Percentiles rank a stretch among this genome's conserved stretches.
These are phyloP conservation scores for Paramecium biaurelia DNA, from an alignment of 73 alveolate species.

Conservation along the genomic window DNA sequence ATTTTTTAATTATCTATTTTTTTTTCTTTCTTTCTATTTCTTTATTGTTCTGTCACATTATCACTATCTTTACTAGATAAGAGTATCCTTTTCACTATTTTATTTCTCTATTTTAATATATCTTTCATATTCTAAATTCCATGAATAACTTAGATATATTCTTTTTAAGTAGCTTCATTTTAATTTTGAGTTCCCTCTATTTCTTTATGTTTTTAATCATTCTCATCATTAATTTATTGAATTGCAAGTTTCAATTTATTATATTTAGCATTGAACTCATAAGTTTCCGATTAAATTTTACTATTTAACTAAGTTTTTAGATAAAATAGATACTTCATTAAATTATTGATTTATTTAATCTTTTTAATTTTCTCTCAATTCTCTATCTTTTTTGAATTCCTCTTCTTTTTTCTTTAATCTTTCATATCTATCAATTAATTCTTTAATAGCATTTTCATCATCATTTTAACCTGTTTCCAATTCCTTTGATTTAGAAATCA, in stretches of 20 bases:
- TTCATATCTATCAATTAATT: slow-evolving; percentile 20
- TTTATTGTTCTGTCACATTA: neutral
- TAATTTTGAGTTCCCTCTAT: neutral
- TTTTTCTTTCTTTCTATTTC: neutral
- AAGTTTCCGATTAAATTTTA: neutral
- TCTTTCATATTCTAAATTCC: slow-evolving; percentile 14
- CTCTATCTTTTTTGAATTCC: slow-evolving; percentile 30
- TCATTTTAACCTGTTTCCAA: neutral
- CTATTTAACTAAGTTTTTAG: neutral
- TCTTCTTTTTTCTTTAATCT: slow-evolving; percentile 5
- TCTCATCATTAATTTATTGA: neutral
- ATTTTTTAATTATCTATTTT: slow-evolving; percentile 4
- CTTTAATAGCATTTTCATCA: slow-evolving; percentile 26
- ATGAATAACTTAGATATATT: slow-evolving; percentile 1
- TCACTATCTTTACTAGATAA: neutral
- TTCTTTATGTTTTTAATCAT: slow-evolving; percentile 12
- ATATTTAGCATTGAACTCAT: neutral
- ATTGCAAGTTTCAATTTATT: neutral
- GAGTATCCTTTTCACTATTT: neutral
- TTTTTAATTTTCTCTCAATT: neutral
- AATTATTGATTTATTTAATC: neutral
- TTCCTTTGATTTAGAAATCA: neutral
- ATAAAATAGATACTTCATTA: neutral
- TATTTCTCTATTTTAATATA: neutral
- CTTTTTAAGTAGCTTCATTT: neutral